Evolutionary conservation across 225 moss, liverwort and hornwort species (phyloP), one percentile per base, ranked within the genome.

Genomic region (Physcomitrium patens): DNA sequence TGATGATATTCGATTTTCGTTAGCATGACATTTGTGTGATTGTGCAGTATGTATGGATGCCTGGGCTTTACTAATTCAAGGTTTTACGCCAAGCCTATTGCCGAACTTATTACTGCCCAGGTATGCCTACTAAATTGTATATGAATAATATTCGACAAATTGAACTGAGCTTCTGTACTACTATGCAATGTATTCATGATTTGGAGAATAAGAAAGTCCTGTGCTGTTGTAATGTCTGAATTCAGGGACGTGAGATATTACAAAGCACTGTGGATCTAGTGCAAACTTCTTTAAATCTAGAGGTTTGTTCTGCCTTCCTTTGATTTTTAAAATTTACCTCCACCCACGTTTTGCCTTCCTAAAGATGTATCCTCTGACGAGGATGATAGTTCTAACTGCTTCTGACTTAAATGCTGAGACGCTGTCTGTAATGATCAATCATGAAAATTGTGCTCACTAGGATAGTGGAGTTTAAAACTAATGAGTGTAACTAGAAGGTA

Each of bases 191-290:
- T 12, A 48, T 56, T 22, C 19, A 18, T 63, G 63, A 71, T 55
- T 47, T 12, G 9, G 3, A 10, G 12, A 10, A 28, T 22, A 7
- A 9, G 45, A 71, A 62, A 11, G 56, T 1, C 12, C 56, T 27
- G 24, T 47, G 2, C 19, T 77, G 12, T 78, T 66, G 71, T 45
- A 77, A 63, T 58, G 28, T 41, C 15, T 81, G 16, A 28, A 51
- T 23, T 79, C 87, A 99, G 99, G 99, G 99, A 47, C 91, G 99
- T 76, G 99, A 99, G 69, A 99, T 99, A 22, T 78, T 99, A 64
- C 99, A 99, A 73, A 95, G 93, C 77, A 99, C 99, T 7, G 99
- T 95, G 62, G 99, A 99, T 71, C 84, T 99, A 28, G 99, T 99
- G 59, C 91, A 93, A 65, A 88, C 82, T 44, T 88, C 83, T 41